These are phyloP conservation scores for Cornus florida DNA, from an alignment of 148 eudicot genomes.

Conservation along the genomic window DNA sequence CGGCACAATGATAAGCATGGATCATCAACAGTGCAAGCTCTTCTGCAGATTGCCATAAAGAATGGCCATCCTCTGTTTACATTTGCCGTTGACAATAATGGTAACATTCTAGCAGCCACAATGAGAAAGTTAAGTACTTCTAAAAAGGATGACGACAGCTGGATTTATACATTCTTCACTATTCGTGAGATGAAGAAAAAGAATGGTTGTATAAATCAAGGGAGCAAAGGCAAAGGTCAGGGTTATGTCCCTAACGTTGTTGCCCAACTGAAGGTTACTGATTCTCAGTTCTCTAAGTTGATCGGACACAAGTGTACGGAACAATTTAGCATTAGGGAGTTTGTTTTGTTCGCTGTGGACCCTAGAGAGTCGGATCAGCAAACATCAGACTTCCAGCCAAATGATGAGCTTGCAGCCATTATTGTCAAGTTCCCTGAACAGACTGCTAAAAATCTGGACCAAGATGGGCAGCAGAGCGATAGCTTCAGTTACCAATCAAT, in stretches of 20 bases:
- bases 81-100: conserved; percentile 53
- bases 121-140: conserved; percentile 41
- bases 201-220: conserved; percentile 62
- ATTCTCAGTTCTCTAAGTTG: conserved; percentile 19
- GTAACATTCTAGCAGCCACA: conserved; percentile 66
- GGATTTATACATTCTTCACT: conserved; percentile 68
- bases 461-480: conserved; percentile 18
- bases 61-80: conserved; percentile 77
- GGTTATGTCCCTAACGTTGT: conserved; percentile 47
- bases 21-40: conserved; percentile 47
- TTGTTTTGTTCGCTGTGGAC: conserved; percentile 52
- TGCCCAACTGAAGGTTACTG: conserved; percentile 71
- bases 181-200: conserved; percentile 61
- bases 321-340: conserved; percentile 43
- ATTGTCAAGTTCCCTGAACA: conserved; percentile 42
- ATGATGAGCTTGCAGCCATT: conserved; percentile 70
- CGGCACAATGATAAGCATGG: conserved; percentile 27
- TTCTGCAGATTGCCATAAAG: conserved; percentile 61
- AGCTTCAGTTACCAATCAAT: neutral
- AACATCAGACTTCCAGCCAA: conserved; percentile 41
- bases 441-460: conserved; percentile 7
- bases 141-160: conserved; percentile 33
- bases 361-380: conserved; percentile 38
- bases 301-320: conserved; percentile 17
- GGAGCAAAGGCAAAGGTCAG: conserved; percentile 36